Evolutionary conservation across 2,329 filamentous ascomycete species (phyloP).

Genomic region (Fusarium sp.): DNA sequence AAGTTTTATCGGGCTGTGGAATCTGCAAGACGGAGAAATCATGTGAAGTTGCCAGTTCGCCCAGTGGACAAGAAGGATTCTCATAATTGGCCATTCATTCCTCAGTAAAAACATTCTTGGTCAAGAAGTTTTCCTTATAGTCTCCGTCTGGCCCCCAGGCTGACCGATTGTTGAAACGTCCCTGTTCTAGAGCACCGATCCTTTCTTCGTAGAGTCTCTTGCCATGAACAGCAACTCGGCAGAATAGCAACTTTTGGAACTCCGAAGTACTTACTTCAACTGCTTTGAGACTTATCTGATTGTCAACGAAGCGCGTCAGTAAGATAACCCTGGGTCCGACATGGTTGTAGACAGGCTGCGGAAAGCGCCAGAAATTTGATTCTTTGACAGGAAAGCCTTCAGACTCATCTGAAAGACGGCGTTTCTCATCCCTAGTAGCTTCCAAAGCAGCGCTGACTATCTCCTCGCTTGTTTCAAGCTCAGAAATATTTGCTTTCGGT

Average conservation of each 20-base stretch:
- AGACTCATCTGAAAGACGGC: neutral
- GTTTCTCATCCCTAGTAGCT: neutral
- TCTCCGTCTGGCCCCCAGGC: slow-evolving; percentile 2
- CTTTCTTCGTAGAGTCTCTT: slow-evolving; percentile 30
- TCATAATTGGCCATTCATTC: neutral
- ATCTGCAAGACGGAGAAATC: slow-evolving; percentile 27
- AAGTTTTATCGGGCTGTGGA: slow-evolving; percentile 31
- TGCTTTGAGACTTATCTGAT: slow-evolving; percentile 24
- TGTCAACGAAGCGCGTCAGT: slow-evolving; percentile 24
- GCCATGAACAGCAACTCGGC: slow-evolving; percentile 32
- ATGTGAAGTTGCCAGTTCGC: slow-evolving; percentile 19
- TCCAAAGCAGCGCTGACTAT: neutral
- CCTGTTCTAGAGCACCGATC: slow-evolving; percentile 24
- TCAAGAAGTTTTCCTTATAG: neutral
- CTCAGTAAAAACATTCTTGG: neutral
- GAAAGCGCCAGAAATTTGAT: slow-evolving; percentile 20
- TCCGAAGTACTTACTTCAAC: slow-evolving; percentile 19
- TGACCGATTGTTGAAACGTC: slow-evolving; percentile 26
- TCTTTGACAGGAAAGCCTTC: neutral
- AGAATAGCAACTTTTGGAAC: slow-evolving; percentile 39
- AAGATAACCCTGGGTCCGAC: slow-evolving; percentile 31
- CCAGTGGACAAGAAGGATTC: neutral
- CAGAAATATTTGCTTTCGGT: neutral
- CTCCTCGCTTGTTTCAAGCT: neutral
- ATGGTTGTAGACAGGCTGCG: slow-evolving; percentile 36